These are phyloP conservation scores for Aspergillus pseudoglaucus DNA, from an alignment of 2,329 filamentous ascomycete species.

Conservation along the genomic window DNA sequence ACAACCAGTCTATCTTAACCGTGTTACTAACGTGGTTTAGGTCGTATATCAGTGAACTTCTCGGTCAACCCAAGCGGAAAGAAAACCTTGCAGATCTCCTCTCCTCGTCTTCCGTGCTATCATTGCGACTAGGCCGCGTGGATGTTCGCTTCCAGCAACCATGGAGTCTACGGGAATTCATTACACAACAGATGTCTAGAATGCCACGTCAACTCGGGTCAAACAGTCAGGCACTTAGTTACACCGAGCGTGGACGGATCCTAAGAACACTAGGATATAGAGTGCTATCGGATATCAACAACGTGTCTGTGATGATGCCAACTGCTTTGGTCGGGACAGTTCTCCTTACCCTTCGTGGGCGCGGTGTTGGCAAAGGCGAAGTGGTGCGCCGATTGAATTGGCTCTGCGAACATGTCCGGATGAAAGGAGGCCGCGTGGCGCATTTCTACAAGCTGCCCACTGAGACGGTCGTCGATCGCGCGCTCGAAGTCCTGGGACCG, in stretches of 20 bases:
- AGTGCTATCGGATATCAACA: constrained; percentile 89
- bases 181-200: constrained; percentile 65
- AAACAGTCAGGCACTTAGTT: constrained; percentile 36
- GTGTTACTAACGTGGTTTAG: constrained; percentile 25
- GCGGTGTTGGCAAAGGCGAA: constrained; percentile 83
- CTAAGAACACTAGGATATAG: constrained; percentile 85
- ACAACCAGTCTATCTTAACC: too few species aligned
- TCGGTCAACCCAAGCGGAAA: constrained; percentile 91
- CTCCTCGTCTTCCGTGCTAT: constrained; percentile 81
- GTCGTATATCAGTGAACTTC: constrained; percentile 87
- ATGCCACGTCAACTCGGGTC: constrained; percentile 39
- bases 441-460: constrained; percentile 82
- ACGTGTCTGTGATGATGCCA: constrained; percentile 95
- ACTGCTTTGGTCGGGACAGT: constrained; percentile 94
- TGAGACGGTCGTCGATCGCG: constrained; percentile 76
- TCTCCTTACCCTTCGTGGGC: constrained; percentile 79
- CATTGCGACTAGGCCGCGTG: constrained; percentile 79
- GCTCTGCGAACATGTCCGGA: constrained; percentile 73
- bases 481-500: constrained; percentile 83
- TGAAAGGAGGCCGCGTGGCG: constrained; percentile 84
- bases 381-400: constrained; percentile 82
- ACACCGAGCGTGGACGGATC: constrained; percentile 61
- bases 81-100: constrained; percentile 88
- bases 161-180: constrained; percentile 80
- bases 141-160: constrained; percentile 95